Evolutionary conservation across 306 rosid genomes (phyloP).

Genomic region (Acacia melanoxylon): DNA sequence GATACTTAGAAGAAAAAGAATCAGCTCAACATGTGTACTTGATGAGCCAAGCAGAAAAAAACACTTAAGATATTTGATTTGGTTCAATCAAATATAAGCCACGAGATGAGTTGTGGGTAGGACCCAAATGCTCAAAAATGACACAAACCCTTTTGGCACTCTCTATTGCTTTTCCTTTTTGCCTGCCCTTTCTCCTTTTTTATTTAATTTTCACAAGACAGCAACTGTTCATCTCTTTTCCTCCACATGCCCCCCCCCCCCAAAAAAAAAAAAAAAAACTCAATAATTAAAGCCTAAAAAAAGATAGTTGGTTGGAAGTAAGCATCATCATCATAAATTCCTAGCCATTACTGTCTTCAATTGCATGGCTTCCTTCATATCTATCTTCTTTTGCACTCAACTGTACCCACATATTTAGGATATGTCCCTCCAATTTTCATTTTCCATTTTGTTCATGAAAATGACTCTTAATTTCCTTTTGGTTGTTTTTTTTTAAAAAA

Average conservation of each 20-base stretch:
- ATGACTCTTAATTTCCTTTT: not conserved
- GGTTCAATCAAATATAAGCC: slow-evolving; percentile 47
- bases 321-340: slow-evolving; percentile 33
- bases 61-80: slow-evolving; percentile 50
- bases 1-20: not conserved
- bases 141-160: slow-evolving; percentile 44
- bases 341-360: slow-evolving; percentile 16
- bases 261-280: slow-evolving; percentile 2
- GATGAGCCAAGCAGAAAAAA: slow-evolving; percentile 18
- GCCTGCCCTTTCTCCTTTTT: slow-evolving; percentile 13
- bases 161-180: slow-evolving; percentile 44
- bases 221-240: slow-evolving; percentile 46
- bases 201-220: slow-evolving; percentile 32
- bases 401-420: slow-evolving; percentile 16
- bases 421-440: not conserved
- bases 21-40: slow-evolving; percentile 24
- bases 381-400: slow-evolving; percentile 17
- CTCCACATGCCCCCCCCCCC: slow-evolving; percentile 43
- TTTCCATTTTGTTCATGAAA: not conserved
- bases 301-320: slow-evolving; percentile 29
- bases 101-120: slow-evolving; percentile 56
- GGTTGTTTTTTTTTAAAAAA: not conserved
- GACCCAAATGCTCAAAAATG: slow-evolving; percentile 50
- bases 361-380: slow-evolving; percentile 6
- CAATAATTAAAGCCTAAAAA: slow-evolving; percentile 40